These are phyloP conservation scores for Evernia prunastri DNA, from an alignment of 495 filamentous ascomycete genomes.

Conservation along the genomic window DNA sequence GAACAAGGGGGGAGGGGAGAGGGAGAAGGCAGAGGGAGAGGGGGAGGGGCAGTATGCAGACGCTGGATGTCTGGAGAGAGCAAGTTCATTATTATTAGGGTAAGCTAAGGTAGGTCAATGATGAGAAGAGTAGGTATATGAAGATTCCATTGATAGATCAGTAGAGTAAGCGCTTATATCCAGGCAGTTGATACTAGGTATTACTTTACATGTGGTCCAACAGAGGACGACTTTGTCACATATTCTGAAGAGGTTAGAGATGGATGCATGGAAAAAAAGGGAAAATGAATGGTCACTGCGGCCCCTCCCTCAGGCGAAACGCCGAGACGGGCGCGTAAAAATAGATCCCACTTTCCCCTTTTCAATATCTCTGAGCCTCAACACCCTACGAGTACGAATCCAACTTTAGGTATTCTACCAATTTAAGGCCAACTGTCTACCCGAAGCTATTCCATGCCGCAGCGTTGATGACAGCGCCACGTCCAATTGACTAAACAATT, in stretches of 20 bases:
- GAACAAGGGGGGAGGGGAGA: conserved; percentile 2
- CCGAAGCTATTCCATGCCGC: not conserved
- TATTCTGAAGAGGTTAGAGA: conserved; percentile 4
- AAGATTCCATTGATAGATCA: conserved; percentile 18
- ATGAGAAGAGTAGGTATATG: conserved; percentile 1
- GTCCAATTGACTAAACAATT: not conserved
- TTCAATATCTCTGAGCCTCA: conserved; percentile 1
- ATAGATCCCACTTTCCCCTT: conserved; percentile 4
- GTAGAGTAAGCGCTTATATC: conserved; percentile 20
- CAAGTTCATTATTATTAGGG: too few relatives aligned
- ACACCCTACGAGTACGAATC: not conserved
- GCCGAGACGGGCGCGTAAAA: conserved; percentile 12
- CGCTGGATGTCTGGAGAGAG: not conserved
- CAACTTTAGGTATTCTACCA: too few relatives aligned
- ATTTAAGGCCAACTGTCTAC: not conserved
- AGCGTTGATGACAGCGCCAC: not conserved
- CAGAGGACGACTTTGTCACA: conserved; percentile 4
- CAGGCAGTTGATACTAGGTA: conserved; percentile 3
- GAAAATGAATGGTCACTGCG: not conserved
- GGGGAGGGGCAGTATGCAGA: conserved; percentile 15
- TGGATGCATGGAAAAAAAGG: not conserved
- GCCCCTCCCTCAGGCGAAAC: conserved; percentile 8
- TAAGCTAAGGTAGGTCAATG: not conserved
- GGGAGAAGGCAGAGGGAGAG: too few relatives aligned
- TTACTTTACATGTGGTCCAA: too few relatives aligned